phyloP scores from a whole-genome alignment of 306 rosid species.

The Malus fusca region DNA sequence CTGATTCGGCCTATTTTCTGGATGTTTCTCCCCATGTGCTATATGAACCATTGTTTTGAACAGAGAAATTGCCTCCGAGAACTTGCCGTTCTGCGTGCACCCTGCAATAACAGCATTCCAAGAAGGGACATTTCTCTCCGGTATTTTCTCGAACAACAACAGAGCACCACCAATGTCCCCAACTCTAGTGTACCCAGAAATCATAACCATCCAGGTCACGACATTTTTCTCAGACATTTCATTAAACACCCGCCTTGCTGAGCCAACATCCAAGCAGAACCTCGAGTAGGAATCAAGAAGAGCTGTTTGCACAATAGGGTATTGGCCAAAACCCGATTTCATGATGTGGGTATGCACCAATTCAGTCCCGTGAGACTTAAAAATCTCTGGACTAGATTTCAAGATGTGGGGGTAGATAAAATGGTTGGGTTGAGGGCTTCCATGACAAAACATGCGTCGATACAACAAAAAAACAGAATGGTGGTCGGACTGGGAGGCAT shows the following conservation, averaged over 20 bases:
- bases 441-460: conserved; percentile 39
- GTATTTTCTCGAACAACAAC: conserved; percentile 49
- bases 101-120: conserved; percentile 80
- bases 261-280: conserved; percentile 12
- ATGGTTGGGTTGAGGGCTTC: background rate
- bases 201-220: conserved; percentile 31
- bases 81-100: conserved; percentile 68
- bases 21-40: conserved; percentile 14
- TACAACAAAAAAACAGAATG: conserved; percentile 28
- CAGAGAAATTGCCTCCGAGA: conserved; percentile 46
- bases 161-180: conserved; percentile 54
- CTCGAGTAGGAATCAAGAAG: conserved; percentile 48
- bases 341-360: conserved; percentile 48
- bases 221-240: conserved; percentile 63
- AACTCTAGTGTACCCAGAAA: conserved; percentile 33
- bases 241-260: conserved; percentile 51
- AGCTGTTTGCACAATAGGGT: conserved; percentile 62
- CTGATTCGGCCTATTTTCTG: conserved; percentile 45
- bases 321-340: conserved; percentile 46
- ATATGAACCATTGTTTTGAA: conserved; percentile 44
- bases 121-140: conserved; percentile 59
- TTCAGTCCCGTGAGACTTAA: conserved; percentile 16
- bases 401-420: conserved; percentile 53
- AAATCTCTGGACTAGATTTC: conserved; percentile 32
- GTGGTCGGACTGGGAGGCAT: conserved; percentile 36